Base-by-base conservation (phyloP, 179 eudicot genomes). In the Beta corolliflora region DNA sequence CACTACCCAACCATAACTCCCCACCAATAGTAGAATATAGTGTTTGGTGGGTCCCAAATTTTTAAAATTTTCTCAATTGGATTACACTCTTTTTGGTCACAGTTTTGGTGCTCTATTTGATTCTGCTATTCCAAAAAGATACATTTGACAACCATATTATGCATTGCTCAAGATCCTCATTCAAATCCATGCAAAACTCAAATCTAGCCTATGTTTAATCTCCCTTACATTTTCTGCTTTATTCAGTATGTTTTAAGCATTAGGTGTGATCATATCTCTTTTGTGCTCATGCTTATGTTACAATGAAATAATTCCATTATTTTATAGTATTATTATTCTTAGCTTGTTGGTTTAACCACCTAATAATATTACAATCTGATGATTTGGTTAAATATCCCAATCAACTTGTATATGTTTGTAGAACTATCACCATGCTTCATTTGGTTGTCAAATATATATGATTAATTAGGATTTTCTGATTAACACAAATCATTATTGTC, bases 21-120 rank as follows among this genome's bases (percentile, higher is more conserved):
- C 79, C 71, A 84, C 79, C 84, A 81, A 78, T 85, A 56, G 81
- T 81, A 82, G 81, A 79, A 75, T 75, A 85, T 75, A 29, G 77
- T 75, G 80, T 75, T 69, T 79, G 0, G 54, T 41, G 85, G 83
- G 81, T 31, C 70, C 78, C 78, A 71, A 70, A 6, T 10, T 63
- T 68, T 78, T 4, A 76, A 60, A 61, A 53, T 63, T 82, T 82
- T 82, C 70, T 82, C 64, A 25, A 74, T 75, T 79, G 80, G 84
- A 81, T 79, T 76, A 64, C 78, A 73, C 82, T 58, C 12, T 56
- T 76, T 76, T 70, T 84, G 50, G 75, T 54, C 69, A 63, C 75
- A 64, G 53, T 56, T 78, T 63, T 70, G 65, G 74, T 78, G 76
- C 79, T 79, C 74, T 25, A 79, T 41, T 78, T 84, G 73, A 85